Evolutionary conservation across 805 yeast species (phyloP), one percentile per base, ranked within the genome.

Genomic region (Kazachstania bromeliacearum): DNA sequence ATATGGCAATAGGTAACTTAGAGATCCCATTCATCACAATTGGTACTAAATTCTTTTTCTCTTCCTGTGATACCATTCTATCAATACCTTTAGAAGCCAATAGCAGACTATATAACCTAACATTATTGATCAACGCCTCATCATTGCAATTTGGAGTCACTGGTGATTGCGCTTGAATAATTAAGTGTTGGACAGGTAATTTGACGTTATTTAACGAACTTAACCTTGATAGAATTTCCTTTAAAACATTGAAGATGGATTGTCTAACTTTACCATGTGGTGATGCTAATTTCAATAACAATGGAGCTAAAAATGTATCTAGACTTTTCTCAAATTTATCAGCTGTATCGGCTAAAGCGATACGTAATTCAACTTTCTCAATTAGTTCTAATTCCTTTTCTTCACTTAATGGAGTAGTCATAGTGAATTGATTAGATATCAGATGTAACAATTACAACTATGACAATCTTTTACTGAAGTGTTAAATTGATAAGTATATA

Each of bases 261-360:
- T 70, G 63, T 42, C 92, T 69, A 1, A 83, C 95, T 12, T 71
- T 62, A 0, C 66, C 62, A 54, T 81, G 72, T 3, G 78, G 71
- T 12, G 96, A 85, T 2, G 80, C 73, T 35, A 88, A 66, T 53
- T 89, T 89, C 42, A 88, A 63, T 24, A 89, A 60, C 19, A 89
- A 53, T 1, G 98, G 96, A 1, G 85, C 69, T 29, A 89, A 64
- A 50, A 80, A 89, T 1, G 72, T 58, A 8, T 67, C 66, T 28
- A 92, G 54, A 4, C 78, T 60, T 2, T 69, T 51, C 50, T 81
- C 78, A 37, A 87, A 70, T 49, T 80, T 81, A 2, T 59, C 67
- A 32, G 79, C 81, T 0, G 78, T 64, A 33, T 72, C 73, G 0
- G 96, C 84, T 28, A 89, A 62, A 1, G 94, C 89, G 14, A 89